Evolutionary conservation across 345 rosid species (phyloP), one percentile per base, ranked within the genome.

Genomic region (Eucalyptus cloeziana): DNA sequence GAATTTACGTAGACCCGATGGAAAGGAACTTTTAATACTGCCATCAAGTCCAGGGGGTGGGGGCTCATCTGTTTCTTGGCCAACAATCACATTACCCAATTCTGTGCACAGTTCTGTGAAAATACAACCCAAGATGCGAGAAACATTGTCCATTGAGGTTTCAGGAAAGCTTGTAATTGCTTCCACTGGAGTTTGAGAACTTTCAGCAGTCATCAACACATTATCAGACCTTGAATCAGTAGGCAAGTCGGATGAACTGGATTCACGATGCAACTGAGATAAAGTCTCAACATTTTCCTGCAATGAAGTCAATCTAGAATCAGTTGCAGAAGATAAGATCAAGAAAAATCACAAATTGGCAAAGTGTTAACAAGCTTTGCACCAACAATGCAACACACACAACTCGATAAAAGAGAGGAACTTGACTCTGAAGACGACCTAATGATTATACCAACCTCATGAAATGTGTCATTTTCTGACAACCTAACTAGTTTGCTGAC

Each of bases 41-140:
- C 89, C 94, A 88, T 94, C 95, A 71, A 91, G 91, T 86, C 99
- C 99, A 88, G 98, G 99, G 56, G 96, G 96, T 86, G 92, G 91
- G 64, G 95, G 94, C 93, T 95, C 97, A 86, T 93, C 92, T 58
- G 64, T 91, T 91, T 93, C 93, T 87, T 86, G 90, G 45, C 89
- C 89, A 89, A 92, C 93, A 89, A 87, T 89, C 81, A 88, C 91
- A 91, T 89, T 93, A 90, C 44, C 90, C n/a, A 89, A 60, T 86
- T 56, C 90, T 49, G 86, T 56, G 89, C 76, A 86, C n/a, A 93
- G 91, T 88, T 90, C 92, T 90, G 91, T 93, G 88, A 96, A 93
- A 80, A 92, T 93, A 88, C 88, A 88, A 86, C 90, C 93, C 91
- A 94, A 89, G 47, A 92, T 87, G 89, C 89, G 89, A 30, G 94